phyloP scores from a whole-genome alignment of 805 yeast genomes.

The Candida schatavii region DNA sequence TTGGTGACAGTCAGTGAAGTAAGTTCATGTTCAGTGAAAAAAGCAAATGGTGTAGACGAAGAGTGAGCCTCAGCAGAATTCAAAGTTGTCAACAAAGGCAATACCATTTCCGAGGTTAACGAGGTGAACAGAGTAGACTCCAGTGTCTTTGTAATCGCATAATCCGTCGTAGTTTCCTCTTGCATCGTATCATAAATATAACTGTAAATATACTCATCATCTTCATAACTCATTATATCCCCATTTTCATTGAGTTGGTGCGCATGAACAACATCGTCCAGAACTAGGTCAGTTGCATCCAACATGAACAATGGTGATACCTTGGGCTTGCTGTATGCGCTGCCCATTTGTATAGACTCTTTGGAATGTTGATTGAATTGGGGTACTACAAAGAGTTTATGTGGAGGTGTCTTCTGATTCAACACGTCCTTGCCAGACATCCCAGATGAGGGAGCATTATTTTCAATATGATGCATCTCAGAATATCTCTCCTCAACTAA shows the following conservation, averaged over 20 bases:
- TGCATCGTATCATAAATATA: slow-evolving; percentile 8
- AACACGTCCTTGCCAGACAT: slow-evolving; percentile 12
- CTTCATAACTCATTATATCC: slow-evolving; percentile 2
- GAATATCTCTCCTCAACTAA: background rate
- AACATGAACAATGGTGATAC: slow-evolving; percentile 3
- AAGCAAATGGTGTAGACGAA: too few relatives aligned
- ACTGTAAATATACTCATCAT: slow-evolving; percentile 10
- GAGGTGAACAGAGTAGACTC: too few relatives aligned
- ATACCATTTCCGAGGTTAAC: too few relatives aligned
- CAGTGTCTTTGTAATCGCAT: too few relatives aligned
- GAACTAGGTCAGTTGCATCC: background rate
- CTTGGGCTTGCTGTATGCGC: slow-evolving; percentile 18
- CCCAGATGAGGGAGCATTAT: background rate
- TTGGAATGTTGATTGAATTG: slow-evolving; percentile 19
- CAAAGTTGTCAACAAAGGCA: too few relatives aligned
- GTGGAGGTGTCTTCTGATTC: slow-evolving; percentile 16
- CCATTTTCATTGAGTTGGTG: background rate
- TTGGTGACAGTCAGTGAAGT: too few relatives aligned
- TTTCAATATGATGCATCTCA: too few relatives aligned
- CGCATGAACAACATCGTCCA: background rate
- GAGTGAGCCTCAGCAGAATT: too few relatives aligned
- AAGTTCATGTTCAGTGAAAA: too few relatives aligned
- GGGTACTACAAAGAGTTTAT: slow-evolving; percentile 20
- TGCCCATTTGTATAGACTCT: background rate
- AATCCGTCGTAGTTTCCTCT: too few relatives aligned